Percentiles rank a stretch among this genome's conserved stretches.
These are phyloP conservation scores for Pseudogymnoascus sp. DNA, from an alignment of 2,329 filamentous ascomycete species.

Conservation along the genomic window DNA sequence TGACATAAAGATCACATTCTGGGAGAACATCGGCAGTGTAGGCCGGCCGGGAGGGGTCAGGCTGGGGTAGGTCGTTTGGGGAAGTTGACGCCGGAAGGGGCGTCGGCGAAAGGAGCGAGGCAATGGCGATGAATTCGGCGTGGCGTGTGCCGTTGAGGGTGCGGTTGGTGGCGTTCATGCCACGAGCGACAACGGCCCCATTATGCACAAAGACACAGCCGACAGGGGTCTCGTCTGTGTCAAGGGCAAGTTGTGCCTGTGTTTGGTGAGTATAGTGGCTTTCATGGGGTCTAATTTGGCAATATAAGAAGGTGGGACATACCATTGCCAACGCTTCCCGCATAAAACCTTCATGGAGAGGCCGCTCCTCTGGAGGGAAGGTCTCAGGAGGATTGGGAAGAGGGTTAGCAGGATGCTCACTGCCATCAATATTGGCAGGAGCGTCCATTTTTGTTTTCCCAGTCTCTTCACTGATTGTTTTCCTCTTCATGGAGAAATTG, in stretches of 20 bases:
- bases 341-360: conserved; percentile 53
- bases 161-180: conserved; percentile 96
- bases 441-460: conserved; percentile 11
- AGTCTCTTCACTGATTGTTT: conserved; percentile 3
- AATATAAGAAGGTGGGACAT: conserved; percentile 21
- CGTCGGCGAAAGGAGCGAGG: conserved; percentile 50
- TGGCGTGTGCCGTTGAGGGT: conserved; percentile 88
- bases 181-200: conserved; percentile 71
- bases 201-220: conserved; percentile 88
- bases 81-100: conserved; percentile 43
- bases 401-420: neutral
- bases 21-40: conserved; percentile 54
- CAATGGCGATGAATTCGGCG: conserved; percentile 87
- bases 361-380: neutral
- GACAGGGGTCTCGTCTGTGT: conserved; percentile 87
- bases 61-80: conserved; percentile 21
- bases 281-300: conserved; percentile 10
- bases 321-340: conserved; percentile 83
- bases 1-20: conserved; percentile 81
- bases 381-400: neutral
- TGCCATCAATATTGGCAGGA: conserved; percentile 12
- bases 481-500: neutral
- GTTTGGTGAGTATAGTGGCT: neutral
- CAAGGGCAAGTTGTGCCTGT: conserved; percentile 78
- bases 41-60: conserved; percentile 45